Conservation (phyloP, 164 flowering plant genomes). For the Buxus sempervirens region DNA sequence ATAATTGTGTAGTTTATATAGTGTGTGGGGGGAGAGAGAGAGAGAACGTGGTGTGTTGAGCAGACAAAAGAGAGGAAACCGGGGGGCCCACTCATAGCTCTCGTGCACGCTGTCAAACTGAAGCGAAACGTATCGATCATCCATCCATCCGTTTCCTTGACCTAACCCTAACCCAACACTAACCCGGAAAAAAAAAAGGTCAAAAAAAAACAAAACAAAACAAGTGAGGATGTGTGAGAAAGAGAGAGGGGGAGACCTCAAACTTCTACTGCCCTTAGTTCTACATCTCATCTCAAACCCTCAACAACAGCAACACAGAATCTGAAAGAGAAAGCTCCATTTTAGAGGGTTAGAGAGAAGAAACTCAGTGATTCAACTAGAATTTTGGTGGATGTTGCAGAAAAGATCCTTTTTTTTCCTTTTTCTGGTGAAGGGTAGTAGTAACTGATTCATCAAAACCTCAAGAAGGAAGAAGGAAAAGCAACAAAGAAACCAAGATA, state of each 20-base stretch:
- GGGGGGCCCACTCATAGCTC: conserved; percentile 64
- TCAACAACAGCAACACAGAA: conserved; percentile 15
- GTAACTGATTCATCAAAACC: conserved; percentile 17
- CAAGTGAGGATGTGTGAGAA: too few species aligned
- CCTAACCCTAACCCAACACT: conserved; percentile 58
- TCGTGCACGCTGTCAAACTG: conserved; percentile 67
- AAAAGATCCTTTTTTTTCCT: conserved; percentile 14
- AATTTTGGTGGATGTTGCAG: conserved; percentile 36
- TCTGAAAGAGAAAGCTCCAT: conserved; percentile 2
- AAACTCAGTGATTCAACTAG: conserved; percentile 29
- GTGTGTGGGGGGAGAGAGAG: not conserved
- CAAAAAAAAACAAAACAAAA: conserved; percentile 1
- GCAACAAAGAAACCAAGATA: not conserved
- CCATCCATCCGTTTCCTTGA: conserved; percentile 39
- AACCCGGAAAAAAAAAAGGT: conserved; percentile 9
- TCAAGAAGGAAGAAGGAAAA: not conserved
- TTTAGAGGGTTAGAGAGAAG: conserved; percentile 11
- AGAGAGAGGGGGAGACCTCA: too few species aligned
- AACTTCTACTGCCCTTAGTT: not conserved
- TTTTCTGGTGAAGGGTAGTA: conserved; percentile 22
- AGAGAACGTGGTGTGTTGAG: not conserved
- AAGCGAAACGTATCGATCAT: conserved; percentile 33
- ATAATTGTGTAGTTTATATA: too few species aligned
- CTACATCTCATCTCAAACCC: conserved; percentile 25
- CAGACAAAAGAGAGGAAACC: conserved; percentile 18